phyloP scores from a whole-genome alignment of 164 flowering plant species.

The Litsea cubeba region DNA sequence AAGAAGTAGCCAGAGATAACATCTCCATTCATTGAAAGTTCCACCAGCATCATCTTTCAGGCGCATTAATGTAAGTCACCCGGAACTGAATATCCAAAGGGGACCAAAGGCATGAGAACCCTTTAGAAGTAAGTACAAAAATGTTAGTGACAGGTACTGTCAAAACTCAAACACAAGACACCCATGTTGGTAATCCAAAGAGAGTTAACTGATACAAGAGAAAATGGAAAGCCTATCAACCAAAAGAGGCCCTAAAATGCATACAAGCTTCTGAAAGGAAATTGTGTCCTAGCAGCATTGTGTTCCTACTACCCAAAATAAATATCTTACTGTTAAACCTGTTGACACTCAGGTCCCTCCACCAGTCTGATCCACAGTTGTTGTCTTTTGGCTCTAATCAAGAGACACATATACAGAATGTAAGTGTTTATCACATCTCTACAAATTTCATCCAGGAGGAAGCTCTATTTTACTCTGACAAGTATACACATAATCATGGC shows the following conservation, averaged over 20 bases:
- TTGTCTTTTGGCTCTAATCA: slow-evolving; percentile 32
- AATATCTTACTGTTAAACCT: slow-evolving; percentile 15
- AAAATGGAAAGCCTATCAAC: neutral
- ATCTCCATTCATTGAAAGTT: neutral
- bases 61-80: neutral
- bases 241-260: neutral
- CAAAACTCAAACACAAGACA: neutral
- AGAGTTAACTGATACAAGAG: neutral
- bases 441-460: neutral
- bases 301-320: neutral
- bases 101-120: slow-evolving; percentile 1
- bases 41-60: neutral
- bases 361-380: slow-evolving; percentile 42
- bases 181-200: neutral
- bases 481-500: neutral
- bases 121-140: neutral
- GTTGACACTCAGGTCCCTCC: slow-evolving; percentile 36
- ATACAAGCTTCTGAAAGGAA: neutral
- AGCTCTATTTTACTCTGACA: neutral
- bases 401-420: slow-evolving; percentile 8
- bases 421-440: neutral
- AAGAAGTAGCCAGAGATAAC: neutral
- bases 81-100: slow-evolving; percentile 3
- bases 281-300: neutral
- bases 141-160: slow-evolving; percentile 6